Conservation (phyloP, 805 yeast species). For the Grigorovia humatica region DNA sequence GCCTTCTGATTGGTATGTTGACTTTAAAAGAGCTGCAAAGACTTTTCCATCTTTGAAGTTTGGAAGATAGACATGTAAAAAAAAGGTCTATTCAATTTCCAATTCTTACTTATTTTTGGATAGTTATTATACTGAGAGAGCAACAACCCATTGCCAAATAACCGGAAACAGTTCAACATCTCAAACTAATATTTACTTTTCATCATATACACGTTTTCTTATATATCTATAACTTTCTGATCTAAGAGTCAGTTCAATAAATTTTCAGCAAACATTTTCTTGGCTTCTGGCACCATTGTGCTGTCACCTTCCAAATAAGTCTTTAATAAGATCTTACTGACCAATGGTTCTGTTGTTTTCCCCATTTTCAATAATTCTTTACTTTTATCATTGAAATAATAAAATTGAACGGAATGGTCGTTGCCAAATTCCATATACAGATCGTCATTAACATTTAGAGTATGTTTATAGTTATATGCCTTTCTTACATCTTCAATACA, state of each 20-base stretch:
- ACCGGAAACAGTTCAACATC: not conserved
- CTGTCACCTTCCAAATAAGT: slow-evolving; percentile 60
- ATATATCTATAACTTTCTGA: too few relatives aligned
- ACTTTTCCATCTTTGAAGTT: too few relatives aligned
- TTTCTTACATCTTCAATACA: slow-evolving; percentile 62
- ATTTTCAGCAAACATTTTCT: slow-evolving; percentile 3
- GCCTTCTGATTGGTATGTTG: too few relatives aligned
- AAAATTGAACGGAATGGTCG: slow-evolving; percentile 38
- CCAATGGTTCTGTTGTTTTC: slow-evolving; percentile 44
- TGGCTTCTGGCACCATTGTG: slow-evolving; percentile 23
- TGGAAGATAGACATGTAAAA: too few relatives aligned
- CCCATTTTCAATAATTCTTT: slow-evolving; percentile 41
- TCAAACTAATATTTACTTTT: too few relatives aligned
- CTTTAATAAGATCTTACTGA: slow-evolving; percentile 58
- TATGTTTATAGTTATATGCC: slow-evolving; percentile 53
- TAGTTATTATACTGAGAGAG: too few relatives aligned
- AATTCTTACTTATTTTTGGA: too few relatives aligned
- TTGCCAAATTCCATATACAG: slow-evolving; percentile 46
- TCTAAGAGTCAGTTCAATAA: not conserved
- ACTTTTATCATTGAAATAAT: slow-evolving; percentile 33
- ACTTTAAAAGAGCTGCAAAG: too few relatives aligned
- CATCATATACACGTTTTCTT: not conserved
- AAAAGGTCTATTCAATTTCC: too few relatives aligned
- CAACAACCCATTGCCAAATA: too few relatives aligned
- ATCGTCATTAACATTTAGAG: slow-evolving; percentile 66